These are phyloP conservation scores for Pyrrhoderma lamaoense DNA, from an alignment of 1,284 basidiomycete genomes.

Conservation along the genomic window DNA sequence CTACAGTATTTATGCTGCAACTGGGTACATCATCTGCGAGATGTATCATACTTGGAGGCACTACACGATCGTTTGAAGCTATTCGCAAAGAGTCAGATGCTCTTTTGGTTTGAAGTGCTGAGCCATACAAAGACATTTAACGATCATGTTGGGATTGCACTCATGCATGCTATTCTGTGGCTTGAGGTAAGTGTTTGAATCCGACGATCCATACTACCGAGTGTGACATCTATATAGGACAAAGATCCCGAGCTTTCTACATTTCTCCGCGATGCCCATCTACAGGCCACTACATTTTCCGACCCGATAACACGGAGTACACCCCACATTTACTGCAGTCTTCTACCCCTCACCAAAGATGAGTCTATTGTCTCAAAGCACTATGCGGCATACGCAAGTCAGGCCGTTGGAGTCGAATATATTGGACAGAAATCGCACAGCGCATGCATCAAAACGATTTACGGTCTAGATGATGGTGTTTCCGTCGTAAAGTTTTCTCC, in stretches of 20 bases:
- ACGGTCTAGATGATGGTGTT: background rate
- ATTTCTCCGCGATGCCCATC: background rate
- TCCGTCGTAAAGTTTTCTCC: background rate
- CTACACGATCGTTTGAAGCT: background rate
- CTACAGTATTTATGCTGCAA: conserved; percentile 15
- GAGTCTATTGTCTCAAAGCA: background rate
- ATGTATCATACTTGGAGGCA: background rate
- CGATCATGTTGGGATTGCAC: background rate
- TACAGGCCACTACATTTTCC: background rate
- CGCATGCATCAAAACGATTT: background rate
- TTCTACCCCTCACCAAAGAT: conserved; percentile 15
- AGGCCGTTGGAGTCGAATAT: too few species aligned
- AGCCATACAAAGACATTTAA: background rate
- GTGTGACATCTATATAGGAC: background rate
- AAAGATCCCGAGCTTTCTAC: background rate
- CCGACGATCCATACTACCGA: background rate
- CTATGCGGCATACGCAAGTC: background rate
- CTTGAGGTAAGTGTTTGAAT: too few species aligned
- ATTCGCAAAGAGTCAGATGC: background rate
- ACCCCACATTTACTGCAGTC: background rate
- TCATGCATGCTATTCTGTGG: too few species aligned
- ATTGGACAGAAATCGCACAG: too few species aligned
- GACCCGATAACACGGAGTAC: background rate
- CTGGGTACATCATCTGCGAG: conserved; percentile 9
- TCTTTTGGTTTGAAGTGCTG: conserved; percentile 2